Percentiles rank a stretch among this genome's conserved stretches.
phyloP scores from a whole-genome alignment of 306 rosid species.

The Hippophae gyantsensis region DNA sequence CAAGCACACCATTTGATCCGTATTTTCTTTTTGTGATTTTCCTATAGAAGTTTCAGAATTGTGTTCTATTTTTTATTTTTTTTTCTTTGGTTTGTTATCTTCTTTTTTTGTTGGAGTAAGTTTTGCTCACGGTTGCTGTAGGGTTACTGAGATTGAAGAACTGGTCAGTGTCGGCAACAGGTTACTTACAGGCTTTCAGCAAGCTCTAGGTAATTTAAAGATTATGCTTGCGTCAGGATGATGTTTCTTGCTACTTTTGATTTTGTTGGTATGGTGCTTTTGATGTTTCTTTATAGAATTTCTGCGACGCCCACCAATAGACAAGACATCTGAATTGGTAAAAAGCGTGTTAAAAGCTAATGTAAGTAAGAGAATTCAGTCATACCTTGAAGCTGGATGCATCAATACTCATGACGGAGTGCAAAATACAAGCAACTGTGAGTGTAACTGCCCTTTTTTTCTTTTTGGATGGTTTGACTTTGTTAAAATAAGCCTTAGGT shows the following conservation, averaged over 20 bases:
- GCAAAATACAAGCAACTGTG: slow-evolving; percentile 42
- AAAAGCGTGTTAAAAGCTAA: slow-evolving; percentile 40
- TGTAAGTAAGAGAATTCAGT: slow-evolving; percentile 41
- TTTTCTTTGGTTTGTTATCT: not conserved
- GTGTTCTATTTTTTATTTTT: not conserved
- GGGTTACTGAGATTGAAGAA: slow-evolving; percentile 58
- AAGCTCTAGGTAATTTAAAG: slow-evolving; percentile 51
- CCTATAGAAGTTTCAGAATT: not conserved
- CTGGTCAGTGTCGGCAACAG: slow-evolving; percentile 45
- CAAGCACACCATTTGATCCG: not conserved
- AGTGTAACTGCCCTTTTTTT: slow-evolving; percentile 3
- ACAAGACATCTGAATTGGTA: slow-evolving; percentile 41
- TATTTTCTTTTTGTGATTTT: not conserved
- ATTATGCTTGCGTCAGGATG: slow-evolving; percentile 8
- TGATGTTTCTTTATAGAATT: slow-evolving; percentile 36
- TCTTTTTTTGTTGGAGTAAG: slow-evolving; percentile 1
- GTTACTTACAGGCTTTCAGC: slow-evolving; percentile 53
- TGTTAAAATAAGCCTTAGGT: not conserved
- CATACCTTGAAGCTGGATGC: slow-evolving; percentile 60
- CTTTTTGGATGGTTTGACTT: not conserved
- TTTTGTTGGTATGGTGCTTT: slow-evolving; percentile 1
- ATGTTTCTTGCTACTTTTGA: slow-evolving; percentile 1
- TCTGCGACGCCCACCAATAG: slow-evolving; percentile 50
- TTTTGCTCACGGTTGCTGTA: slow-evolving; percentile 24
- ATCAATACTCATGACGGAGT: slow-evolving; percentile 34